phyloP scores from a whole-genome alignment of 2,329 filamentous ascomycete genomes.

The Trichoderma sp. region DNA sequence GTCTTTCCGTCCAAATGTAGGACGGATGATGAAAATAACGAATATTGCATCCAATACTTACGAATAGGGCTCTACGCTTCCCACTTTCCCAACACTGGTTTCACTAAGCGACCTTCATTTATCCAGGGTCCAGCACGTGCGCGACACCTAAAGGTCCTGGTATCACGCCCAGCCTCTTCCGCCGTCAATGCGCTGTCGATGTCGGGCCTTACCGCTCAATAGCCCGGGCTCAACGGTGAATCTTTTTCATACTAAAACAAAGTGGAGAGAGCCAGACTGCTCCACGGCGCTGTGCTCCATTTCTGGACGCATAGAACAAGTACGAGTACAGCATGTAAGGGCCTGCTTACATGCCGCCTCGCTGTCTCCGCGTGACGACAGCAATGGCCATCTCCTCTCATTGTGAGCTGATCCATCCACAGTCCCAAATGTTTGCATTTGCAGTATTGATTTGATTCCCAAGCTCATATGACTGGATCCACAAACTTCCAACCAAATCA shows the following conservation, averaged over 20 bases:
- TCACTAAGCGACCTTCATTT: background rate
- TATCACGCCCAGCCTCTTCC: too few species aligned
- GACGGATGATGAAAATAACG: background rate
- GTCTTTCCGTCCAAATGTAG: background rate
- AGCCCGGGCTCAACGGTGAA: background rate
- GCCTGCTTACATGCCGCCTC: conserved; percentile 9
- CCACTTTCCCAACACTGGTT: background rate
- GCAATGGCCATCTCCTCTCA: background rate
- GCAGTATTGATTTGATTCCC: too few species aligned
- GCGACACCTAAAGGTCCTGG: background rate
- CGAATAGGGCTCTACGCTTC: background rate
- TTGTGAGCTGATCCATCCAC: background rate
- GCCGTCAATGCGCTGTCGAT: background rate
- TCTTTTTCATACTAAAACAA: background rate
- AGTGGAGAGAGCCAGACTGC: background rate
- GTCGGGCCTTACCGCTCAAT: background rate
- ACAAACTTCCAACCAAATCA: background rate
- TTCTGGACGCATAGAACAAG: background rate
- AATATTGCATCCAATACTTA: background rate
- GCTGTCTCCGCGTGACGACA: background rate
- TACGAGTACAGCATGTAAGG: background rate
- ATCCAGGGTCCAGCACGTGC: background rate
- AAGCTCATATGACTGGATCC: background rate
- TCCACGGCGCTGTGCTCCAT: background rate
- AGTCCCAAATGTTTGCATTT: background rate